Evolutionary conservation across 176 grass and related monocot species (phyloP), one percentile per base, ranked within the genome.

Genomic region (Hordeum marinum): DNA sequence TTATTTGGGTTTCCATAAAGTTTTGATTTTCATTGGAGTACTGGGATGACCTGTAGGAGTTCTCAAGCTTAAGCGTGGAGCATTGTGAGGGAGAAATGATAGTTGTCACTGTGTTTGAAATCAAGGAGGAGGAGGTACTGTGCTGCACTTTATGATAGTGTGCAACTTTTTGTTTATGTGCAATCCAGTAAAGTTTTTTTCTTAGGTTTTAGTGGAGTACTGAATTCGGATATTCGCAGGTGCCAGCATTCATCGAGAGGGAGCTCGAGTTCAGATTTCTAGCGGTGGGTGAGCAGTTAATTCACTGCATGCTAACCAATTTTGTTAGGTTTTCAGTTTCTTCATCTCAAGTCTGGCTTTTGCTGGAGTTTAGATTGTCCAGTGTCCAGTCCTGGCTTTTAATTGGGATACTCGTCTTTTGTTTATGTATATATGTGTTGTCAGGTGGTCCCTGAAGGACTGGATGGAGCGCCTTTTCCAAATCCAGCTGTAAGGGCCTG

Each of bases 251-350:
- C 78, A 90, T 99, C 8, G 89, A 99, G 88, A 94, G 96, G 79
- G 96, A 99, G 77, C 76, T 86, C 6, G 96, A 99, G 52, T 99
- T 99, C 77, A 94, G 90, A 78, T 99, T 96, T 84, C 87, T 99
- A 86, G 84, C 88, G 60, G 96, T 99, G 75, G 77, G 91, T 87
- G 18, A 71, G 12, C 50, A 70, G 2, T 52, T 31, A 68, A 62
- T 80, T 63, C 23, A 62, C 17, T 32, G 8, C 10, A 78, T 87
- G 59, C 11, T 61, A 68, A 32, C 23, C 0, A 1, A 39, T 82
- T 34, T 70, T 14, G 27, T 82, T 85, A 55, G 25, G 36, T 75
- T 34, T 75, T 80, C 26, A 80, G 21, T 85, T 81, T 83, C 26
- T 18, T 68, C 25, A 9, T 76, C 40, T 62, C 43, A 42, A 78